Percentiles rank a stretch among this genome's conserved stretches.
These are phyloP conservation scores for Phytophthora lateralis DNA, from an alignment of 352 stramenopile genomes.

Conservation along the genomic window DNA sequence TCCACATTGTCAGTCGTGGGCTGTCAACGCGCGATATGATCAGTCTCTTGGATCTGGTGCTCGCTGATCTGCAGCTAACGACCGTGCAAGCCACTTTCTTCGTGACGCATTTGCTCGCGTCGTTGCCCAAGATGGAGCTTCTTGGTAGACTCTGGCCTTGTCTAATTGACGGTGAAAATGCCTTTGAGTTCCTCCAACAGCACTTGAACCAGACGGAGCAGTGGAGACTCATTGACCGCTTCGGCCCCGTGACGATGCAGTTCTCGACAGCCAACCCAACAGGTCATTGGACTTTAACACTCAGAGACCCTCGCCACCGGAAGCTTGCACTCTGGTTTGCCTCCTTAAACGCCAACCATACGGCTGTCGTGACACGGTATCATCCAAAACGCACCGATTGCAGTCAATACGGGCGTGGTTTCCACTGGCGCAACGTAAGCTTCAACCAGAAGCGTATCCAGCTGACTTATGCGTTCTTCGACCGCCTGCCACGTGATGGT, in stretches of 20 bases:
- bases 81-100: constrained; percentile 48
- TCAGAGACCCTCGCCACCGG: constrained; percentile 57
- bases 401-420: constrained; percentile 61
- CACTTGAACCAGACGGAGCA: constrained; percentile 51
- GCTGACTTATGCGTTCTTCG: constrained; percentile 65
- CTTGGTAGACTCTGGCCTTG: constrained; percentile 60
- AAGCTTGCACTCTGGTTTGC: constrained; percentile 76
- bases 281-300: constrained; percentile 58
- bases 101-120: constrained; percentile 37
- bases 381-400: constrained; percentile 61
- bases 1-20: constrained; percentile 51
- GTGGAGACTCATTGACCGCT: constrained; percentile 59
- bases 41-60: constrained; percentile 50
- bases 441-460: constrained; percentile 64
- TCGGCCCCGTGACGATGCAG: constrained; percentile 51
- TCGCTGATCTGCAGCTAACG: constrained; percentile 61
- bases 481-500: constrained; percentile 49
- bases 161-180: constrained; percentile 55
- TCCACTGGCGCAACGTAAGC: constrained; percentile 67
- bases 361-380: constrained; percentile 22
- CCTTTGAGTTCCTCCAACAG: constrained; percentile 55
- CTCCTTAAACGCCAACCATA: constrained; percentile 59
- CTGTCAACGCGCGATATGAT: constrained; percentile 60
- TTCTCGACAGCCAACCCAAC: constrained; percentile 70
- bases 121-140: constrained; percentile 59